Evolutionary conservation across 768 basidiomycete genomes (phyloP).

Genomic region (Pleurotus ostreatus): DNA sequence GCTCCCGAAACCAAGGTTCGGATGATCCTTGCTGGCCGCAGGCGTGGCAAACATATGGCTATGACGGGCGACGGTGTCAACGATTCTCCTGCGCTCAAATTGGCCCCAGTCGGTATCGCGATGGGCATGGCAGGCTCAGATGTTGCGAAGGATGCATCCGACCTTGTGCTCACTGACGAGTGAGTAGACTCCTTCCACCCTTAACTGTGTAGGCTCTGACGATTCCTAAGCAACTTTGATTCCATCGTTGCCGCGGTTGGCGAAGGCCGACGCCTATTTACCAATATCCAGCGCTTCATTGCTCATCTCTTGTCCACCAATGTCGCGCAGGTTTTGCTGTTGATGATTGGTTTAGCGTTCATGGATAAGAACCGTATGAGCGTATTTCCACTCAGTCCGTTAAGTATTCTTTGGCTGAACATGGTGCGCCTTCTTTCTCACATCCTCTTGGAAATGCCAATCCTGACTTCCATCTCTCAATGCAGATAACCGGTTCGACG

Average conservation of each 20-base stretch:
- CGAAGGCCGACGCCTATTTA: conserved; percentile 55
- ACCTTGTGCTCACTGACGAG: conserved; percentile 77
- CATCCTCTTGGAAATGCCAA: not conserved
- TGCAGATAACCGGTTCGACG: conserved; percentile 37
- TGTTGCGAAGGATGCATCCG: conserved; percentile 35
- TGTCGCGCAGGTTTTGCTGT: conserved; percentile 48
- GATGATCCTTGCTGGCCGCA: conserved; percentile 57
- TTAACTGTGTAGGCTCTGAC: not conserved
- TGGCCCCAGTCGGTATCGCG: conserved; percentile 14
- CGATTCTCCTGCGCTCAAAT: conserved; percentile 42
- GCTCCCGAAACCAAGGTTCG: conserved; percentile 50
- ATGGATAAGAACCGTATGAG: conserved; percentile 40
- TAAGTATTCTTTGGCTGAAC: conserved; percentile 50
- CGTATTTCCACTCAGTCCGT: conserved; percentile 55
- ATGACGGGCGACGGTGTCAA: conserved; percentile 62
- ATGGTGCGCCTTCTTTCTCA: conserved; percentile 28
- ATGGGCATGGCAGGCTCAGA: conserved; percentile 24
- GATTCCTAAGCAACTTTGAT: conserved; percentile 42
- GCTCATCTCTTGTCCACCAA: conserved; percentile 51
- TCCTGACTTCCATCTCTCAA: not conserved
- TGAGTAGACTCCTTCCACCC: conserved; percentile 69
- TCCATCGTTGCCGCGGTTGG: conserved; percentile 55
- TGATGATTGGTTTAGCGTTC: conserved; percentile 57
- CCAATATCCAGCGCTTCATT: conserved; percentile 54
- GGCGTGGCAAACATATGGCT: conserved; percentile 46